Base-by-base conservation (phyloP, 1,284 basidiomycete species). In the Inonotus obliquus region DNA sequence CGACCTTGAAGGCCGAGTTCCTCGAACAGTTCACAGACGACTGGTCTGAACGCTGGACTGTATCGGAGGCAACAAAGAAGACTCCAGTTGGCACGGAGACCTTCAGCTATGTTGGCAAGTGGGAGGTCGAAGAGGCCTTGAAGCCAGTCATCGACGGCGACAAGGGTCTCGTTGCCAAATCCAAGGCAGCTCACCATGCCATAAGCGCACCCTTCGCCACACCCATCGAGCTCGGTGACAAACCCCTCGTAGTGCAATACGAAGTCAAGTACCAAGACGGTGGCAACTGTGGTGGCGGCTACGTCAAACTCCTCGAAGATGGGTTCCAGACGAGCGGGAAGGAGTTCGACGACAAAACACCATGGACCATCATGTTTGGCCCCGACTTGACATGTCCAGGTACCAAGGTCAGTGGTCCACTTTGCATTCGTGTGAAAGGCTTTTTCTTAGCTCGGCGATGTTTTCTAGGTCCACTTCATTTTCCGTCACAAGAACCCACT, bases 261-360 rank as follows among this genome's bases (percentile, higher is more conserved):
- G 97, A 99, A 76, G 95, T 96, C 78, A 98, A 99, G 81, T 94
- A 98, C 75, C 96, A 99, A 81, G 96, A 98, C 78, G 96, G 96
- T 62, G 93, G 98, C 63, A 96, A 96, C 78, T 99, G 97, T 70
- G 97, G 97, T 77, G 97, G 97, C 79, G 97, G 97, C 45, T 99
- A 99, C 79, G 78, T 99, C 79, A 99, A 99, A 80, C 87, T 99
- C 62, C 86, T 99, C 57, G 89, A 92, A 71, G 87, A 94, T 71
- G 94, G 94, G 65, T 92, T 96, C 81, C 89, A 94, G 76, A 90
- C 89, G 62, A 89, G 85, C 65, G 92, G 92, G 63, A 92, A 94
- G 77, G 95, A 96, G 73, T 97, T 97, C 77, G 92, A 91, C 57
- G 94, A 97, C 78, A 92, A 92, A 76, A 97, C 95, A n/a, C 94